These are phyloP conservation scores for Sporothrix protearum DNA, from an alignment of 2,329 filamentous ascomycete genomes.

Conservation along the genomic window DNA sequence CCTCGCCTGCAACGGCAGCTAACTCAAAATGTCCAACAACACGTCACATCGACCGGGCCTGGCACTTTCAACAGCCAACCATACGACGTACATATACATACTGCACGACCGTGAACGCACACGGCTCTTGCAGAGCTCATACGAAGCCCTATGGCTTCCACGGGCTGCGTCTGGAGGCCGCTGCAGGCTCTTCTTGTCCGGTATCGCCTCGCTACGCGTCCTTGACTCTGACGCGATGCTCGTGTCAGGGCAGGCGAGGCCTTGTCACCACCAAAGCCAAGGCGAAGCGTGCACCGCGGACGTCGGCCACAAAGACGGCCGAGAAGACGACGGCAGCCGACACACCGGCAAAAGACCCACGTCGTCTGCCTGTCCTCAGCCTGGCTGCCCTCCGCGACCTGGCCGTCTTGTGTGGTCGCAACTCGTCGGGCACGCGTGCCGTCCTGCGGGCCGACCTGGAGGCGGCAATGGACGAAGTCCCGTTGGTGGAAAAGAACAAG, in stretches of 20 bases:
- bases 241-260: background rate
- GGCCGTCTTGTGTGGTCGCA: constrained; percentile 59
- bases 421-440: constrained; percentile 50
- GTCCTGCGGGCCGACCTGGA: constrained; percentile 47
- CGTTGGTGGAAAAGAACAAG: constrained; percentile 31
- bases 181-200: background rate
- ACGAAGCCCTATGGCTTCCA: background rate
- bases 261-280: background rate
- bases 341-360: background rate
- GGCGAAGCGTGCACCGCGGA: background rate
- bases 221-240: background rate
- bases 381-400: constrained; percentile 48
- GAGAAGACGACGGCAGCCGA: background rate
- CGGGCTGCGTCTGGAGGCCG: background rate
- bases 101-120: too few species aligned
- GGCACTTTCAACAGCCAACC: background rate
- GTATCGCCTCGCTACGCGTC: background rate
- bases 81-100: too few species aligned
- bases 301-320: background rate
- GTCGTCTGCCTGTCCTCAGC: background rate
- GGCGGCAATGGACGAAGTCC: constrained; percentile 33
- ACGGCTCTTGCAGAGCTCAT: background rate
- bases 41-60: background rate
- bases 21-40: background rate
- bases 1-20: background rate